Evolutionary conservation across 106 monocot species (phyloP), one percentile per base, ranked within the genome.

Genomic region (Gastrodia elata): DNA sequence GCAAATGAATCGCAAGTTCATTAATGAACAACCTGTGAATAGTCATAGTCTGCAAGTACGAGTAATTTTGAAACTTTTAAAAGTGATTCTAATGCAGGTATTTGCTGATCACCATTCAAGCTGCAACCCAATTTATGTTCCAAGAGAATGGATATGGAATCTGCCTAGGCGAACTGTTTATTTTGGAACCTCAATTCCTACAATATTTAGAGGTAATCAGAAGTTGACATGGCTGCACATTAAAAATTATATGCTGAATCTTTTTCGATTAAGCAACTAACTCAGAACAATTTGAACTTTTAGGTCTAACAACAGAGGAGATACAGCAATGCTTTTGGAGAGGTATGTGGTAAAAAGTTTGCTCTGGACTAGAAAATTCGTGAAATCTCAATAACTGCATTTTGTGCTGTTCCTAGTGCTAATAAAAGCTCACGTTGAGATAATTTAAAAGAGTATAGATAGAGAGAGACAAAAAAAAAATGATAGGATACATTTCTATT

Each of bases 291-390:
- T 34, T 11, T 67, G 67, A 67, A 67, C 35, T 78, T 35, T 64
- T 35, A 78, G 78, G 78, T 6, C 64, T 78, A 39, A 65, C 78
- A n/a, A 78, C 73, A 4, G 78, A 78, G 44, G 78, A 18, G 65
- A 73, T 78, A 65, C 78, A 78, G 44, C 73, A 78, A 28, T 78
- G 78, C 65, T 78, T 78, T 78, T 78, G 78, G 71, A 78, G 72
- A 78, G 78, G 78, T 78, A 78, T 46, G 78, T 40, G 33, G 49
- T 20, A 3, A 14, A 61, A 30, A 52, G 28, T 32, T 28, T 61
- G 30, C 59, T 59, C 59, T 10, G 27, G 28, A 27, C 59, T 28
- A 20, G 15, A 28, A 7, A 59, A 59, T 59, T 59, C 27, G 13
- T 27, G 3, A 59, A 59, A 59, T 59, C 59, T 59, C 7, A 22